A percentile compares a stretch with the other conserved stretches of the same genome.
These are phyloP conservation scores for Atkinsonella hypoxylon DNA, from an alignment of 2,329 filamentous ascomycete genomes.

Conservation along the genomic window DNA sequence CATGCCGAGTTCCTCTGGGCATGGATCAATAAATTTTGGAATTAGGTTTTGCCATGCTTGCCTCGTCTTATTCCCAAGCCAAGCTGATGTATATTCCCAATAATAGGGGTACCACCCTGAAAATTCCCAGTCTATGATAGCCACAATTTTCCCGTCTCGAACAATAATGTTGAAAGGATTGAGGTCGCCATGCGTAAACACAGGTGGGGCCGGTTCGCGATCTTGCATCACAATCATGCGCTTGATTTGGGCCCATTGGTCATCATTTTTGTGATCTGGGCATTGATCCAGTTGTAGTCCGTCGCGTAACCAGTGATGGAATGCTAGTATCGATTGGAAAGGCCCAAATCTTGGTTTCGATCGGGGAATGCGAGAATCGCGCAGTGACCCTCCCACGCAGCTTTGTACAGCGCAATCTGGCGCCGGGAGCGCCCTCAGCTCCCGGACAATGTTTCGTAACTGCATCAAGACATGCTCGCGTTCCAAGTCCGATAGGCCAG, in stretches of 20 bases:
- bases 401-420: constrained; percentile 12
- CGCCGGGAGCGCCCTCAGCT: constrained; percentile 14
- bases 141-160: constrained; percentile 27
- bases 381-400: constrained; percentile 15
- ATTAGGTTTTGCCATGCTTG: constrained; percentile 26
- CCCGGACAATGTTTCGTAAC: constrained; percentile 11
- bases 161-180: constrained; percentile 31
- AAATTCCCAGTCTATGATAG: constrained; percentile 28
- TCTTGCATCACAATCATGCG: constrained; percentile 25
- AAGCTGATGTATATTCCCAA: constrained; percentile 22
- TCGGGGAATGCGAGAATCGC: constrained; percentile 16
- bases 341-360: constrained; percentile 16
- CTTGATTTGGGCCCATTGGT: constrained; percentile 17
- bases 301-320: constrained; percentile 20
- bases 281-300: constrained; percentile 14
- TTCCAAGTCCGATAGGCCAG: constrained; percentile 5
- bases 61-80: constrained; percentile 9
- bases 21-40: constrained; percentile 24
- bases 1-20: constrained; percentile 26
- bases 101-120: constrained; percentile 22
- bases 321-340: constrained; percentile 18
- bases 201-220: constrained; percentile 20
- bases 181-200: constrained; percentile 36
- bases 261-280: constrained; percentile 3
- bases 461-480: constrained; percentile 11